phyloP scores from a whole-genome alignment of 1,284 basidiomycete genomes.

The Rhodotorula sp. region DNA sequence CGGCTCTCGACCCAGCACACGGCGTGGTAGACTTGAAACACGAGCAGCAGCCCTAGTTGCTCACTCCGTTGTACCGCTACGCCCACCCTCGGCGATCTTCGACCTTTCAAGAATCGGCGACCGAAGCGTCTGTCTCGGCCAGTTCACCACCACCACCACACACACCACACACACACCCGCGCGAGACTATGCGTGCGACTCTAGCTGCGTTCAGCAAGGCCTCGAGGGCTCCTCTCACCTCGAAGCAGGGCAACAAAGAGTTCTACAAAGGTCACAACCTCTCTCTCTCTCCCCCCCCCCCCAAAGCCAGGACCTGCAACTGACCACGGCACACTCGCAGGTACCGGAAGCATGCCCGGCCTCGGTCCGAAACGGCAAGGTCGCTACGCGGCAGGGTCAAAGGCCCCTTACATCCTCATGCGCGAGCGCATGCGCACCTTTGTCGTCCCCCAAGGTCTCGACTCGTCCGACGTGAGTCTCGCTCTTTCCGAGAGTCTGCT shows the following conservation, averaged over 20 bases:
- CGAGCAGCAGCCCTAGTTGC: no score
- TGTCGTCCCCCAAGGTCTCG: conserved; percentile 39
- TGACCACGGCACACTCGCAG: conserved; percentile 9
- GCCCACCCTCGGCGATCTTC: no score
- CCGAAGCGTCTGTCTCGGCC: no score
- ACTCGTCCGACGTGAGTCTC: conserved; percentile 30
- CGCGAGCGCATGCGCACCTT: conserved; percentile 44
- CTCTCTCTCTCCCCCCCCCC: neutral
- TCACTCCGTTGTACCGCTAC: no score
- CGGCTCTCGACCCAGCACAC: neutral
- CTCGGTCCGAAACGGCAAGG: conserved; percentile 43
- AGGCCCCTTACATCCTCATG: conserved; percentile 45
- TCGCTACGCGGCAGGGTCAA: conserved; percentile 32
- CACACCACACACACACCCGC: neutral
- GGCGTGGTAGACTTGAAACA: no score
- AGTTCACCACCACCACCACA: neutral
- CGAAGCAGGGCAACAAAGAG: conserved; percentile 86
- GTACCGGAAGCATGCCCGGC: conserved; percentile 44
- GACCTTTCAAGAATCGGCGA: no score
- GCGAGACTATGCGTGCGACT: conserved; percentile 55
- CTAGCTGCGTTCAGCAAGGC: conserved; percentile 68
- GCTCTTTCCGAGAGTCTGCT: neutral
- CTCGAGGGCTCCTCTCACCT: conserved; percentile 70
- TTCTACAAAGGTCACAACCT: conserved; percentile 74
- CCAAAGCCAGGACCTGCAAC: neutral